Conservation (phyloP, 495 filamentous ascomycete genomes). For the Penicillium turbatum region DNA sequence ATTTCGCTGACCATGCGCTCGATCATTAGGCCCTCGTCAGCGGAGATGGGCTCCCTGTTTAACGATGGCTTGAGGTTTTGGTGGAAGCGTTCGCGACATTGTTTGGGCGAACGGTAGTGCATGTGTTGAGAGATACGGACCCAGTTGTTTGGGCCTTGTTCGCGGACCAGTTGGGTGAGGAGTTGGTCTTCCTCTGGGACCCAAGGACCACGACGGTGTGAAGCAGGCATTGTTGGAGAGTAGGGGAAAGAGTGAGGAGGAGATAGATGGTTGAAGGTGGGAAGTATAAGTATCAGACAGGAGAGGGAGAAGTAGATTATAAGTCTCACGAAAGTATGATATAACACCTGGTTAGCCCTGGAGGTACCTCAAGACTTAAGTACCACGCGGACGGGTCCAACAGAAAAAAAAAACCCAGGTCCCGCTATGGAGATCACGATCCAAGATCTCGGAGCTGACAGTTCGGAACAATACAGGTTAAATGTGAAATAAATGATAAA, state of each 20-base stretch:
- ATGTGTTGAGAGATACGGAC: conserved; percentile 78
- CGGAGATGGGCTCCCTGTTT: conserved; percentile 87
- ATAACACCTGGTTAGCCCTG: conserved; percentile 13
- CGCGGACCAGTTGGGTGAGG: conserved; percentile 67
- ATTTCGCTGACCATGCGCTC: conserved; percentile 74
- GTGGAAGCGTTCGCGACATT: conserved; percentile 92
- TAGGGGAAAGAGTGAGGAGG: not conserved
- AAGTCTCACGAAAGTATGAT: conserved; percentile 14
- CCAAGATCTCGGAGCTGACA: conserved; percentile 49
- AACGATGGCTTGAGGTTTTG: conserved; percentile 91
- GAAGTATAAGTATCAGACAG: conserved; percentile 2
- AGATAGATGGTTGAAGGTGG: not conserved
- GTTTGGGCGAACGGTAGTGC: conserved; percentile 79
- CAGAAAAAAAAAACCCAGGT: conserved; percentile 35
- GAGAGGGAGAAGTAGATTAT: not conserved
- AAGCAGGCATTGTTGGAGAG: conserved; percentile 39
- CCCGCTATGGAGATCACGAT: conserved; percentile 48
- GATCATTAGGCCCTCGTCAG: conserved; percentile 81
- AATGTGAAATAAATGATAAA: conserved; percentile 4
- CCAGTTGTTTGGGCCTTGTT: conserved; percentile 85
- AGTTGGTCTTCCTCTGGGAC: conserved; percentile 72
- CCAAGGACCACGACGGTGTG: conserved; percentile 84
- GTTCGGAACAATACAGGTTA: conserved; percentile 30
- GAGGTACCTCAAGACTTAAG: conserved; percentile 21
- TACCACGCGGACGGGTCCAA: conserved; percentile 41